Evolutionary conservation across 2,329 filamentous ascomycete species (phyloP).

Genomic region (Venturia oleaginea): DNA sequence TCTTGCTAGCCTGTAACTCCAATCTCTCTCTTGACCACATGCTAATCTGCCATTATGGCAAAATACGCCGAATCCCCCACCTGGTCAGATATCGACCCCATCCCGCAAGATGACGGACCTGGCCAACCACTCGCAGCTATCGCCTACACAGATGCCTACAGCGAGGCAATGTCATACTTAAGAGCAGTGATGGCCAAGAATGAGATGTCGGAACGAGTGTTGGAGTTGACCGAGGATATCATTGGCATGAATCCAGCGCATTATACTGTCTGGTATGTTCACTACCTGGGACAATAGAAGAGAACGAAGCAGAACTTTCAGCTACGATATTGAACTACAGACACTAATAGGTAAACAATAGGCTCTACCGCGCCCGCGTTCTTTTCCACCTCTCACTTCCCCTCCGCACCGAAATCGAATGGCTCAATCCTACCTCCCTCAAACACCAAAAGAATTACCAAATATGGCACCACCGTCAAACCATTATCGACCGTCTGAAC

Average conservation of each 20-base stretch:
- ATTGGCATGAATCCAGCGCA: slow-evolving; percentile 92
- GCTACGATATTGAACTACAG: background rate
- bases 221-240: slow-evolving; percentile 78
- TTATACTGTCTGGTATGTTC: slow-evolving; percentile 80
- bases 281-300: background rate
- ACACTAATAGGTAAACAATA: slow-evolving; percentile 20
- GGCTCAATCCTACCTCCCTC: slow-evolving; percentile 78
- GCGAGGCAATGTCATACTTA: slow-evolving; percentile 86
- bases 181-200: slow-evolving; percentile 85
- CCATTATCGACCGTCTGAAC: slow-evolving; percentile 46
- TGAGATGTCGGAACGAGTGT: slow-evolving; percentile 69
- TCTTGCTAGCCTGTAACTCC: background rate
- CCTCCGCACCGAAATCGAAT: slow-evolving; percentile 64
- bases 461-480: slow-evolving; percentile 69
- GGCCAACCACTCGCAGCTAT: slow-evolving; percentile 76
- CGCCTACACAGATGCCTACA: slow-evolving; percentile 81
- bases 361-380: slow-evolving; percentile 78
- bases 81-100: slow-evolving; percentile 78
- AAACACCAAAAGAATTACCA: slow-evolving; percentile 95
- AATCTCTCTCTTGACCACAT: background rate
- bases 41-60: slow-evolving; percentile 21
- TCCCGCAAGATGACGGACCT: slow-evolving; percentile 73
- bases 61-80: slow-evolving; percentile 57
- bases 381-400: slow-evolving; percentile 52
- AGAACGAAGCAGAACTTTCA: background rate